phyloP scores from a whole-genome alignment of 176 grass and related monocot genomes.

The Aegilops longissima region DNA sequence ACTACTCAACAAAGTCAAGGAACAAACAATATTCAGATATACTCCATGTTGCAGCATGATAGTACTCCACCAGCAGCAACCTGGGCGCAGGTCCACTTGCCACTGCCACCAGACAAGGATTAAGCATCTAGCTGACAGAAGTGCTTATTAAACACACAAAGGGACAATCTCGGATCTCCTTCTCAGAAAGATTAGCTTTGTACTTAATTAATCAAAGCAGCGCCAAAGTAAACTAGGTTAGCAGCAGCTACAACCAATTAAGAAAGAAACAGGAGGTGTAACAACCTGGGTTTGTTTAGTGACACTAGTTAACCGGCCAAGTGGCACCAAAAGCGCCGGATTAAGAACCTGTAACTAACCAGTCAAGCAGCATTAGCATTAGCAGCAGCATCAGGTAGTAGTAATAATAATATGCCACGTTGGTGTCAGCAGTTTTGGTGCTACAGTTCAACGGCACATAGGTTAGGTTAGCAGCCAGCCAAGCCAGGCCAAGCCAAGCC shows the following conservation, averaged over 20 bases:
- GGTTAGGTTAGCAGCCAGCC: background rate
- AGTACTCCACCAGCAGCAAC: too few relatives aligned
- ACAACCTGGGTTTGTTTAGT: background rate
- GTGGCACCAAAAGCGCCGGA: background rate
- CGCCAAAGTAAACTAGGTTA: background rate
- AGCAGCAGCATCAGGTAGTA: too few relatives aligned
- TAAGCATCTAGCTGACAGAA: background rate
- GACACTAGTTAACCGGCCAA: background rate
- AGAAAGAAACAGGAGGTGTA: background rate
- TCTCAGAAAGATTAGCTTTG: background rate
- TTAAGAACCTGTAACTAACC: background rate
- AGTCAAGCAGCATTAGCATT: background rate
- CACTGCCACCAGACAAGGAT: slow-evolving; percentile 20
- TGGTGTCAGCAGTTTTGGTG: background rate
- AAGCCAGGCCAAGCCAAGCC: background rate
- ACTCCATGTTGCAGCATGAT: slow-evolving; percentile 3
- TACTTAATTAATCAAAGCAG: background rate
- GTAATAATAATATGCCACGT: background rate
- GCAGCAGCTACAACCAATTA: background rate
- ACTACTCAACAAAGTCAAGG: slow-evolving; percentile 33
- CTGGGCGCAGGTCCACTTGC: background rate
- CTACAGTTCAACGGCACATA: background rate
- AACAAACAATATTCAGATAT: slow-evolving; percentile 6
- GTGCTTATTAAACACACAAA: slow-evolving; percentile 14
- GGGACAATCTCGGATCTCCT: background rate